Base-by-base conservation (phyloP, 495 filamentous ascomycete species). In the Tuber umbilicatum region DNA sequence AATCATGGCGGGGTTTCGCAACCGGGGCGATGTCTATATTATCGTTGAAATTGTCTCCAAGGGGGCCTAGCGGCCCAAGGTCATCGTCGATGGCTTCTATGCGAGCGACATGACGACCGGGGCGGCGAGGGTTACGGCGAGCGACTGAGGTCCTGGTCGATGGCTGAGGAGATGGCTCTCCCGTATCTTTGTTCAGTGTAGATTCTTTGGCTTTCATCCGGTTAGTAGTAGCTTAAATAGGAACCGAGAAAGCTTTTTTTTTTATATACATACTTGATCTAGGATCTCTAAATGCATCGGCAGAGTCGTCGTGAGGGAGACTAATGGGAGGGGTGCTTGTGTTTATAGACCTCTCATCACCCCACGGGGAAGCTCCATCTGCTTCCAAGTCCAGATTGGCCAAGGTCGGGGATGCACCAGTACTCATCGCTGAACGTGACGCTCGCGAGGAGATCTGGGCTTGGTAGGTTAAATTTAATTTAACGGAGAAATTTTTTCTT, bases 41-140 rank as follows among this genome's bases (percentile, higher is more conserved):
- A 67, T 83, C 83, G 69, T 85, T 84, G 64, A 87, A 85, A 67
- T 87, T 90, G 73, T 90, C 87, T 37, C 91, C 90, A 3, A 94
- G 85, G 71, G 95, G 93, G 50, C 95, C 96, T 41, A 99, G 87
- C n/a, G 95, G 95, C 41, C 95, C 96, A 70, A 97, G 86, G 67
- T 93, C 91, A 82, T 97, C 92, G 80, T 94, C 93, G 75, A 97
- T 90, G 43, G 93, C 93, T 85, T 98, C 91, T 55, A 77, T 76
- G 60, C 73, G 81, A 45, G 77, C 80, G 27, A 76, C 78, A 40
- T 82, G 81, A 43, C 81, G 81, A 50, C 76, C 80, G 7, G 78
- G 78, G 45, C 81, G 81, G 39, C 81, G 81, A 6, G 81, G 75
- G 14, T 78, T 75, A 43, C 81, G 81, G 14, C 75, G 78, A 45